Base-by-base conservation (phyloP, 306 rosid species). In the Rosa rugosa region DNA sequence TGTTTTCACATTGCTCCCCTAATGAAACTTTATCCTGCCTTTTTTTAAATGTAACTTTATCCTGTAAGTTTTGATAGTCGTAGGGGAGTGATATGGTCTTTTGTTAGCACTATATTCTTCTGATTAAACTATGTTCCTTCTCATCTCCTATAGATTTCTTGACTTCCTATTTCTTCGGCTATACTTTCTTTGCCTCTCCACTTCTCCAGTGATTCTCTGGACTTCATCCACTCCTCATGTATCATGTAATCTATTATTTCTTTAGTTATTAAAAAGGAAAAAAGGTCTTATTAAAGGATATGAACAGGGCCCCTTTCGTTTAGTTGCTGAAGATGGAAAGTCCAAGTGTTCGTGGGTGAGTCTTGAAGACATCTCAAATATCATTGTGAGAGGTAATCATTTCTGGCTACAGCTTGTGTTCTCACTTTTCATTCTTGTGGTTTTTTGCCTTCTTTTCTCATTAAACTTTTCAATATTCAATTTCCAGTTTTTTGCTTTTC, bases 301-400 rank as follows among this genome's bases (percentile, higher is more conserved):
- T 50, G 78, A 75, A 67, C 79, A 95, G 99, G 99, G 98, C 80
- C 99, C 98, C 73, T 95, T 91, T 56, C 91, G 98, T 56, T 91
- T 95, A 75, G 99, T 95, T 76, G 99, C 91, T 34, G 99, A 95
- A 88, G 98, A 94, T 88, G 99, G 99, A 16, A 95, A 93, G 81
- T 90, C 97, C 46, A 95, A 95, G 85, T 95, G 99, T 79, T 93
- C 99, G 50, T 92, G 99, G 98, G 94, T 93, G 74, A 95, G 90
- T 89, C 96, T 95, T 82, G 99, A 95, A 79, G 97, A 93, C 84
- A 81, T 89, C 87, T 93, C 98, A 84, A 93, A 88, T 86, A 84
- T 86, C 84, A 84, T 90, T 73, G 91, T 90, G 62, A 83, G 93
- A 93, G 99, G 98, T 95, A 90, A 80, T n/a, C 64, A 46, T 63